Base-by-base conservation (phyloP, 106 monocot genomes). In the Acorus calamus region DNA sequence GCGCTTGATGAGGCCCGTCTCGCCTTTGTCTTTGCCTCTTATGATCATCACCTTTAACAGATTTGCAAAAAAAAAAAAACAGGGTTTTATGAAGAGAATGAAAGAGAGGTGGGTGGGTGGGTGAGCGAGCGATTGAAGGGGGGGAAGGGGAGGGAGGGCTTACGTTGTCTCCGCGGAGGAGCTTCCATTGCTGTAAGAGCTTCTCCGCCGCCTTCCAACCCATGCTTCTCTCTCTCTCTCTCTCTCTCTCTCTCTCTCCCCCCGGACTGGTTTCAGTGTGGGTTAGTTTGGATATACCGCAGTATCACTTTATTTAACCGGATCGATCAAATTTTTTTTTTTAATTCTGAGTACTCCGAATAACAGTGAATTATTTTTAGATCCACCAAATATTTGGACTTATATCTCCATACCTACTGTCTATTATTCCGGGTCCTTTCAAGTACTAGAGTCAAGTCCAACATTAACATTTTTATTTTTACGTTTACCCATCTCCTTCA, bases 1-100 rank as follows among this genome's bases (percentile, higher is more conserved):
- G 4, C 89, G 89, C 70, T 94, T 94, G 73, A 94, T 86, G 52
- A 76, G 2, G 6, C 89, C 93, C 3, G 79, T 77, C 73, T 94
- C 93, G 8, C 93, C 93, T 66, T 86, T 86, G 64, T 94, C 93
- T 53, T 94, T 94, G 57, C 93, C 93, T 65, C 94, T 75, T 55
- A 83, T 96, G 53, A 96, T 96, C 94, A 85, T 89, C 57, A 85
- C 89, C 85, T 89, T 44, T 58, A 73, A n/a, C 46, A 51, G 2
- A 59, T 13, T 49, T 12, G 7, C 9, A 49, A 45, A 48, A 41
- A 7, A 41, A 67, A 49, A 11, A 43, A 72, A 8, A 42, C 54
- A 46, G 14, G 61, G 5, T 45, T 9, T 13, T 12, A 44, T 44
- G 44, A 42, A 41, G 7, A 14, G 7, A 14, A 58, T 14, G 12